Conservation (phyloP, 208 protist genomes). For the Tritrichomonas musculus region DNA sequence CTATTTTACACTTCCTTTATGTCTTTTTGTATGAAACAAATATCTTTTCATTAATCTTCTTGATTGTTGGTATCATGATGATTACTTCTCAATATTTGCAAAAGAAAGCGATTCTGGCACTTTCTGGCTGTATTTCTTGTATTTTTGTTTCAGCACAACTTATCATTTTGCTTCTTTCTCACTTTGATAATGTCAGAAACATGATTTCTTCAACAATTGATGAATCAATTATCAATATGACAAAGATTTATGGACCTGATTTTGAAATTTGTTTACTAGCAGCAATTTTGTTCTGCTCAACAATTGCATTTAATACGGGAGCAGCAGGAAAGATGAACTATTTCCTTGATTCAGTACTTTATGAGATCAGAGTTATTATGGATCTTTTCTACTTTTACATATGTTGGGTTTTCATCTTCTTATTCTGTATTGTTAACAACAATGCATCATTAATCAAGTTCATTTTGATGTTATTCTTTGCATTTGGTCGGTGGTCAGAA, state of each 20-base stretch:
- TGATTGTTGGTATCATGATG: not conserved
- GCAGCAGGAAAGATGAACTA: not conserved
- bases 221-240: not conserved
- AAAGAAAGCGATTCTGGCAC: not conserved
- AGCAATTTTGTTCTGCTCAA: not conserved
- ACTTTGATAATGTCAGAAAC: not conserved
- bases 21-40: not conserved
- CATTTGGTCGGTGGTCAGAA: not conserved
- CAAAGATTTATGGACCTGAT: not conserved
- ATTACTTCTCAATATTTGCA: not conserved
- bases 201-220: not conserved
- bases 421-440: not conserved
- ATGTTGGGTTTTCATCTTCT: not conserved
- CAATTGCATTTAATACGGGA: not conserved
- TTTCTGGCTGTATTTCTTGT: not conserved
- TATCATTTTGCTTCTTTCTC: not conserved
- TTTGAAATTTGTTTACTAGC: not conserved
- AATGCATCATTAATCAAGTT: constrained; percentile 15
- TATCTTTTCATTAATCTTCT: not conserved
- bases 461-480: not conserved
- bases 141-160: not conserved
- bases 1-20: not conserved
- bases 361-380: not conserved
- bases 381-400: not conserved
- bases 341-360: not conserved